Percentiles rank a stretch among this genome's conserved stretches.
These are phyloP conservation scores for Diaporthe aspalathi DNA, from an alignment of 2,329 filamentous ascomycete species.

Conservation along the genomic window DNA sequence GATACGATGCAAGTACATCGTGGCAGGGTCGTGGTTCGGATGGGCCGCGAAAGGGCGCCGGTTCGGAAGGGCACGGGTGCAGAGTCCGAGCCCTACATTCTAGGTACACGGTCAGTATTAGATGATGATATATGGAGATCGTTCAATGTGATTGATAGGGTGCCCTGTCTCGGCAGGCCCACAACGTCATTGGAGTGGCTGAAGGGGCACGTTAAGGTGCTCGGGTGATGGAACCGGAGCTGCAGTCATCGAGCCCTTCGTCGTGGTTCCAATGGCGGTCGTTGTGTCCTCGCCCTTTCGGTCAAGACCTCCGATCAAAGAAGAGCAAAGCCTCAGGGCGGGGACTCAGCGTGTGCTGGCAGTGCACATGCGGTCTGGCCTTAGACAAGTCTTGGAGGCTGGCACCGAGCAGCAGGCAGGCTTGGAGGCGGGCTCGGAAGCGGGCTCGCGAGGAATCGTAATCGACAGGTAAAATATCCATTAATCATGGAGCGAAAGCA, in stretches of 20 bases:
- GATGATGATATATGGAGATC: background rate
- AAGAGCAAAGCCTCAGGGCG: background rate
- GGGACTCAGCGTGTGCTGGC: background rate
- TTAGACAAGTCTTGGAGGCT: background rate
- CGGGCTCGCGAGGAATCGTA: background rate
- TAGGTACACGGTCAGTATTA: background rate
- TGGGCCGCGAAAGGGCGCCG: background rate
- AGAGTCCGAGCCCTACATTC: background rate
- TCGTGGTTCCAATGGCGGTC: background rate
- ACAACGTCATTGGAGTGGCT: background rate
- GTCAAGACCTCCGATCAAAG: background rate
- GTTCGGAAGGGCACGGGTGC: too few relatives aligned
- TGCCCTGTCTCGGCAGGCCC: background rate
- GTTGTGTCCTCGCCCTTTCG: background rate
- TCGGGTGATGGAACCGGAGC: background rate
- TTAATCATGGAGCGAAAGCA: background rate
- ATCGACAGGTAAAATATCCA: background rate
- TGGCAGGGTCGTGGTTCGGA: background rate
- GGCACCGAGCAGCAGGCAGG: background rate
- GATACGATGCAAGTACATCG: background rate
- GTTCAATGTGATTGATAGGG: background rate
- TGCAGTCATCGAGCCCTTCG: background rate
- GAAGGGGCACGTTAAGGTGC: background rate
- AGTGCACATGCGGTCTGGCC: background rate
- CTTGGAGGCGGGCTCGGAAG: background rate